Percentiles rank a stretch among this genome's conserved stretches.
Evolutionary conservation across 2,329 filamentous ascomycete species (phyloP).

Genomic region (Dactylonectria estremocensis): DNA sequence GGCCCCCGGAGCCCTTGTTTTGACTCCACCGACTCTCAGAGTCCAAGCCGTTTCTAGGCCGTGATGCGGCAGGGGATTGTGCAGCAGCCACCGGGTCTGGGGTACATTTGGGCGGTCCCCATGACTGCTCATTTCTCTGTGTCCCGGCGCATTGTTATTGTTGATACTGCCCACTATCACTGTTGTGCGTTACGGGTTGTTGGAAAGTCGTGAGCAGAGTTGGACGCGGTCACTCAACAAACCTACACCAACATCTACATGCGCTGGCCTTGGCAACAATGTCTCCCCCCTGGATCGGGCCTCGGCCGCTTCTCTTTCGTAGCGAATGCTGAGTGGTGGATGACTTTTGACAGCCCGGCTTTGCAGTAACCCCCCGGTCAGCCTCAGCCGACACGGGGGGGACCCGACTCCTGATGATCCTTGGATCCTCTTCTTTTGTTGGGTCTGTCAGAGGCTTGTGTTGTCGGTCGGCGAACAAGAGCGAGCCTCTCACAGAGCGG

Average conservation of each 20-base stretch:
- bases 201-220: not conserved
- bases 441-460: constrained; percentile 2
- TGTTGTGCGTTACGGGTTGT: too few relatives aligned
- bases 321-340: not conserved
- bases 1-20: constrained; percentile 12
- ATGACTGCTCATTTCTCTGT: constrained; percentile 24
- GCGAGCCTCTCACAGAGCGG: constrained; percentile 13
- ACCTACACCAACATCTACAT: too few relatives aligned
- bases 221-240: not conserved
- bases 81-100: constrained; percentile 43
- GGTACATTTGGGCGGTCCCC: constrained; percentile 35
- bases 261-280: not conserved
- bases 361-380: constrained; percentile 30
- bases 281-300: constrained; percentile 6
- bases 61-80: constrained; percentile 33
- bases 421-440: constrained; percentile 12
- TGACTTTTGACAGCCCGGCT: constrained; percentile 21
- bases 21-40: constrained; percentile 34
- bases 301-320: not conserved
- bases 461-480: constrained; percentile 16
- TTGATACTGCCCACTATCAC: too few relatives aligned
- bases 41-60: constrained; percentile 39
- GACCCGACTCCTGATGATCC: constrained; percentile 13
- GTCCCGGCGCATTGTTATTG: constrained; percentile 5
- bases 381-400: constrained; percentile 26